phyloP scores from a whole-genome alignment of 768 basidiomycete species.

The Boletales sp. region DNA sequence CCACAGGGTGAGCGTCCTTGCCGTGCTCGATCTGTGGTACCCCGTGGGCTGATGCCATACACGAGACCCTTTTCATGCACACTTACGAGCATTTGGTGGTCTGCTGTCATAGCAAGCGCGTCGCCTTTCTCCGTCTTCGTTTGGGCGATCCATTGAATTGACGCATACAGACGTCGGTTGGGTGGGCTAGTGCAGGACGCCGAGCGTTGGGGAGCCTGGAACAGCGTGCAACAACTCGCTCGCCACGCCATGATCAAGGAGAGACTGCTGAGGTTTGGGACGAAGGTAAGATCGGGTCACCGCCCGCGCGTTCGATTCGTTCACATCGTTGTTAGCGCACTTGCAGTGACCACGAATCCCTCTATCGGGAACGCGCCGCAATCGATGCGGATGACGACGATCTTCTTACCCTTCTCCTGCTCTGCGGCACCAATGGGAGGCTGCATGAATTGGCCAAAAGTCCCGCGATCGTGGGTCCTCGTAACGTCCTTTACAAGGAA shows the following conservation, averaged over 20 bases:
- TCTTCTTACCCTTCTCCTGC: constrained; percentile 17
- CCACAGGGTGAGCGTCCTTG: constrained; percentile 15
- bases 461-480: not conserved
- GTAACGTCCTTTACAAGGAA: not conserved
- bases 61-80: constrained; percentile 24
- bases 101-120: constrained; percentile 8
- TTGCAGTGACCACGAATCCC: constrained; percentile 11
- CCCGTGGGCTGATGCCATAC: constrained; percentile 3
- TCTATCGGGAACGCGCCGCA: not conserved
- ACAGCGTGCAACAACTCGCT: constrained; percentile 14
- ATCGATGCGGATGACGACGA: constrained; percentile 12
- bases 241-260: constrained; percentile 13
- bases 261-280: constrained; percentile 6
- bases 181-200: constrained; percentile 1
- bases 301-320: too few species aligned
- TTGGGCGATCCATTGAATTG: not conserved
- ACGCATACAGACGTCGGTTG: constrained; percentile 6
- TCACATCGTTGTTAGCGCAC: constrained; percentile 5
- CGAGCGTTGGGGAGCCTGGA: constrained; percentile 13
- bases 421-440: constrained; percentile 13
- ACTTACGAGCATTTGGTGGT: constrained; percentile 18
- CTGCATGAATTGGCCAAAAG: constrained; percentile 9
- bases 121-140: too few species aligned
- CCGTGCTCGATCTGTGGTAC: not conserved
- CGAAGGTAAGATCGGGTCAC: constrained; percentile 3